These are phyloP conservation scores for Kodamaea sp. DNA, from an alignment of 1,139 yeast species.

Conservation along the genomic window DNA sequence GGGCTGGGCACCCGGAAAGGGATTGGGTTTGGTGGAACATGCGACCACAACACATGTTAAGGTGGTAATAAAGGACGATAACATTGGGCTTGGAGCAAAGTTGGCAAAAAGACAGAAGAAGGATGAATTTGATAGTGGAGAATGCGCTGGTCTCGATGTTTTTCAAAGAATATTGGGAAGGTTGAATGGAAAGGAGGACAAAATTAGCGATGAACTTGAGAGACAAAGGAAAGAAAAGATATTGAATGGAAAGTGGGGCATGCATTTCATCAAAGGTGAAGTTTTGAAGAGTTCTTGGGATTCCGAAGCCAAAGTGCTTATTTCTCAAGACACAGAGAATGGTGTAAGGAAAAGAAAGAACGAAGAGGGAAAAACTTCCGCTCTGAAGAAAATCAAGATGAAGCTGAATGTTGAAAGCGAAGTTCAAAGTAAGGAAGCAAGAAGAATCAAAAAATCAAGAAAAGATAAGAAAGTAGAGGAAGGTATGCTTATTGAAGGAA, in stretches of 20 bases:
- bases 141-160: conserved; percentile 87
- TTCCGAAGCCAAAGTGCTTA: conserved; percentile 48
- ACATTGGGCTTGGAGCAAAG: conserved; percentile 83
- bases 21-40: conserved; percentile 72
- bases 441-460: conserved; percentile 14
- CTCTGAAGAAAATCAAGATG: conserved; percentile 11
- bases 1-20: conserved; percentile 94
- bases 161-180: conserved; percentile 89
- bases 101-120: conserved; percentile 54
- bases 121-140: conserved; percentile 69
- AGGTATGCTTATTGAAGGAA: conserved; percentile 12
- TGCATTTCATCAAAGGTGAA: conserved; percentile 84
- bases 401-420: conserved; percentile 10
- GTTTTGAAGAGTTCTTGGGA: conserved; percentile 85
- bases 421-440: conserved; percentile 11
- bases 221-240: conserved; percentile 66
- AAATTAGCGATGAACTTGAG: conserved; percentile 59
- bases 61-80: conserved; percentile 79
- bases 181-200: conserved; percentile 73
- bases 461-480: conserved; percentile 19
- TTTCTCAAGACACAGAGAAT: conserved; percentile 4
- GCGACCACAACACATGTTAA: conserved; percentile 78
- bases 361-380: conserved; percentile 11
- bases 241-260: conserved; percentile 80
- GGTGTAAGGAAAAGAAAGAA: conserved; percentile 13